phyloP scores from a whole-genome alignment of 2,329 filamentous ascomycete genomes.

The Cytospora leucostoma region DNA sequence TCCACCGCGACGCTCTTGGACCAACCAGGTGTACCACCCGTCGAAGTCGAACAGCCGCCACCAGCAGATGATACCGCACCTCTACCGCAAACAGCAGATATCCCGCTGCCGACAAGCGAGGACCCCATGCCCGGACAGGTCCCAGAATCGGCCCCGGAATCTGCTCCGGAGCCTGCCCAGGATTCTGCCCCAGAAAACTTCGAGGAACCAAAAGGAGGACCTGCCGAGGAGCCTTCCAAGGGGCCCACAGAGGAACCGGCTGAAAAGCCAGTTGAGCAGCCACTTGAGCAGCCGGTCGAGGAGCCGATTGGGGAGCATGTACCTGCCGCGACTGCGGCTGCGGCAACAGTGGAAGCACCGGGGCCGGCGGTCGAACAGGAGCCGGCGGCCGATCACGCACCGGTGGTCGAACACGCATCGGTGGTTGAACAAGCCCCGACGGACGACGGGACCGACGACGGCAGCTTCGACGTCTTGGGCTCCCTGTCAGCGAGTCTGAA shows the following conservation, averaged over 20 bases:
- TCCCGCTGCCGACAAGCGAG: conserved; percentile 22
- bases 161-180: background rate
- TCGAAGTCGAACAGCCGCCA: conserved; percentile 1
- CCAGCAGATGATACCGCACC: background rate
- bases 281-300: background rate
- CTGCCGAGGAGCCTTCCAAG: too few species aligned
- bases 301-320: background rate
- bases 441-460: conserved; percentile 21
- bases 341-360: background rate
- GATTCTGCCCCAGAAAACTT: background rate
- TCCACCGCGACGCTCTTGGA: conserved; percentile 8
- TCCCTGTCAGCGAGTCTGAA: conserved; percentile 21
- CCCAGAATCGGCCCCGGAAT: background rate
- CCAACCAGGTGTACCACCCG: background rate
- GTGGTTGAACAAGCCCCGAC: conserved; percentile 4
- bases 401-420: conserved; percentile 10
- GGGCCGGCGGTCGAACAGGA: background rate
- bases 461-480: conserved; percentile 23
- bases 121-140: conserved; percentile 21
- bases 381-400: background rate
- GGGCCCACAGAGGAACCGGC: too few species aligned
- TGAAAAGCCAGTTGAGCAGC: background rate
- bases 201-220: background rate
- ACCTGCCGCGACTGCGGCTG: background rate
- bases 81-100: conserved; percentile 6